Percentiles rank a stretch among this genome's conserved stretches.
These are phyloP conservation scores for Cinnamomum chago DNA, from an alignment of 164 flowering plant genomes.

Conservation along the genomic window DNA sequence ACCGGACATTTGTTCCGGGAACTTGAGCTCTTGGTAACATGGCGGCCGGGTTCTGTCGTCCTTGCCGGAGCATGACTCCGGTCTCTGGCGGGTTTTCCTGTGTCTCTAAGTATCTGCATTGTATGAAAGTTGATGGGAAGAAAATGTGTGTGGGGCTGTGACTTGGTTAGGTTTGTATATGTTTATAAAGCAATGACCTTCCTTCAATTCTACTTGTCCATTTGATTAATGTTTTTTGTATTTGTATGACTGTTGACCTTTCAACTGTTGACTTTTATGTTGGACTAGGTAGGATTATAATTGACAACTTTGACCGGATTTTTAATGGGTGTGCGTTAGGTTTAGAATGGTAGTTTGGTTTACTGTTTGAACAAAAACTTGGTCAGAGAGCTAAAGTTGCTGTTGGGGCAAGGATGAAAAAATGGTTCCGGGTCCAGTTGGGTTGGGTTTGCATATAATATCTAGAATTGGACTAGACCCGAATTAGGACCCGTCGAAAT, in stretches of 20 bases:
- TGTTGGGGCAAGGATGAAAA: too few species aligned
- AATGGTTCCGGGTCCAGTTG: too few species aligned
- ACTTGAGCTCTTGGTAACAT: neutral
- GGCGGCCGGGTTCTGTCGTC: neutral
- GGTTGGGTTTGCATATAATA: too few species aligned
- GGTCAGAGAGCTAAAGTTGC: too few species aligned
- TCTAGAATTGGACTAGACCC: too few species aligned
- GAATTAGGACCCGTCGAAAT: too few species aligned
- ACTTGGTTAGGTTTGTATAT: neutral
- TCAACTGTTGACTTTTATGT: neutral
- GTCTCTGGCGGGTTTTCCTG: neutral
- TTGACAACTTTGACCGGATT: neutral
- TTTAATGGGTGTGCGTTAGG: neutral
- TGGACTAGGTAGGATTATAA: neutral
- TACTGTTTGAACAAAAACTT: too few species aligned
- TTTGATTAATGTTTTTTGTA: neutral
- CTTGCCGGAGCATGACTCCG: neutral
- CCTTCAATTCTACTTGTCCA: too few species aligned
- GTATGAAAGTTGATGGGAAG: neutral
- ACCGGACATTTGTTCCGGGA: neutral
- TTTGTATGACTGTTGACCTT: neutral
- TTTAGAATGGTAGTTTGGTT: too few species aligned
- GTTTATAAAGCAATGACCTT: neutral
- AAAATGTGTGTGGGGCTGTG: neutral
- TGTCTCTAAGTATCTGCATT: neutral